Percentiles rank a stretch among this genome's conserved stretches.
Evolutionary conservation across 2,329 filamentous ascomycete species (phyloP).

Genomic region (Aspergillus proliferans): DNA sequence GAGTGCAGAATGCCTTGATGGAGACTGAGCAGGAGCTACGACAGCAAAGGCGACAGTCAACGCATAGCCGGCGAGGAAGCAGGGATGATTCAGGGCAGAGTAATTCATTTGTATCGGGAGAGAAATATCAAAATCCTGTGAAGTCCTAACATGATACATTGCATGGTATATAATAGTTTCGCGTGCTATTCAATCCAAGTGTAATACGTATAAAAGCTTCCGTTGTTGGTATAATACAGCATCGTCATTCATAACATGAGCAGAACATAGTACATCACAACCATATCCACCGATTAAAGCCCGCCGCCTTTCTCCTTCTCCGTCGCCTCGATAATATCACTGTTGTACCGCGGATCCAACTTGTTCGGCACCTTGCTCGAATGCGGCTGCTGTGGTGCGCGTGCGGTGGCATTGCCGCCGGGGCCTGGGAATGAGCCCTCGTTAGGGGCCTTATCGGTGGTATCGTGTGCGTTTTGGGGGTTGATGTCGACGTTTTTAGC

Average conservation of each 20-base stretch:
- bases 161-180: no score
- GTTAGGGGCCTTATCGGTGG: neutral
- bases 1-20: slow-evolving; percentile 55
- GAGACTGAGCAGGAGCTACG: slow-evolving; percentile 54
- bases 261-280: neutral
- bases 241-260: neutral
- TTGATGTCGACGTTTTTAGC: neutral
- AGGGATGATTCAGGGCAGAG: neutral
- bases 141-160: no score
- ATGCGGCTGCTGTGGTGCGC: slow-evolving; percentile 2
- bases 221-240: neutral
- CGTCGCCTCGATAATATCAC: slow-evolving; percentile 1
- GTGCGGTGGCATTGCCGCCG: slow-evolving; percentile 1
- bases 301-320: neutral
- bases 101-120: no score
- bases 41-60: slow-evolving; percentile 9
- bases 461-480: neutral
- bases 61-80: neutral
- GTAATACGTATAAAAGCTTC: no score
- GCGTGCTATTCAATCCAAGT: no score
- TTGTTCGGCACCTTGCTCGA: slow-evolving; percentile 4
- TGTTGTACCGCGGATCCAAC: slow-evolving; percentile 3
- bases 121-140: no score
- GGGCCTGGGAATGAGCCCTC: neutral
- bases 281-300: neutral